Evolutionary conservation across 805 yeast genomes (phyloP).

Genomic region (Candida easanensis): DNA sequence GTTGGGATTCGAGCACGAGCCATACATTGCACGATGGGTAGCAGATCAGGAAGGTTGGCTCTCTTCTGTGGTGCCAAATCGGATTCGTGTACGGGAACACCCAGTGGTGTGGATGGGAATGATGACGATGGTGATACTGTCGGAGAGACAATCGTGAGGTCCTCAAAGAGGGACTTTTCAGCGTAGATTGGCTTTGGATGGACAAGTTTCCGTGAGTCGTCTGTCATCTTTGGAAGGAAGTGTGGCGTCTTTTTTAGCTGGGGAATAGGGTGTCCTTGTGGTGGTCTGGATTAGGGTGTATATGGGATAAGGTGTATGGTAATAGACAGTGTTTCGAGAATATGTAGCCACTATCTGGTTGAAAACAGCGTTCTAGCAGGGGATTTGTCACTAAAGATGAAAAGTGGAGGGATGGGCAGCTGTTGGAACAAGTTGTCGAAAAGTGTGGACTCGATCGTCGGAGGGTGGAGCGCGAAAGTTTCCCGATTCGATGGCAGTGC

Average conservation of each 20-base stretch:
- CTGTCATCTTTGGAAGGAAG: constrained; percentile 4
- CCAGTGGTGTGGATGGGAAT: constrained; percentile 27
- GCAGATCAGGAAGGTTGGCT: constrained; percentile 43
- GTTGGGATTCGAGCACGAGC: constrained; percentile 98
- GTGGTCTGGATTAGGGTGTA: no score
- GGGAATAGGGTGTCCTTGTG: no score
- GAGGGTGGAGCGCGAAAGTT: constrained; percentile 9
- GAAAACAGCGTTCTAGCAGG: no score
- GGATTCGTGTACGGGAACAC: constrained; percentile 24
- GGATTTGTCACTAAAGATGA: no score
- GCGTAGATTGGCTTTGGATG: constrained; percentile 20
- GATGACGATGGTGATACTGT: constrained; percentile 31
- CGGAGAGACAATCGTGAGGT: constrained; percentile 41
- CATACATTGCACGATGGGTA: constrained; percentile 82
- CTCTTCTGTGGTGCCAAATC: constrained; percentile 27
- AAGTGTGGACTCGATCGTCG: constrained; percentile 3
- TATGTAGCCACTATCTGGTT: no score
- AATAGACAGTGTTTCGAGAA: no score
- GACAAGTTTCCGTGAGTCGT: constrained; percentile 5
- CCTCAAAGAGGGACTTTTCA: constrained; percentile 28
- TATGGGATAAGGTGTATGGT: no score
- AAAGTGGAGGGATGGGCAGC: background rate
- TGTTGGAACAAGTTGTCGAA: background rate
- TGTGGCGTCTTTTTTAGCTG: no score
- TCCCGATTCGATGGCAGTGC: constrained; percentile 4